A percentile compares a stretch with the other conserved stretches of the same genome.
phyloP scores from a whole-genome alignment of 1,139 yeast species.

The Suhomyces bokatorum region DNA sequence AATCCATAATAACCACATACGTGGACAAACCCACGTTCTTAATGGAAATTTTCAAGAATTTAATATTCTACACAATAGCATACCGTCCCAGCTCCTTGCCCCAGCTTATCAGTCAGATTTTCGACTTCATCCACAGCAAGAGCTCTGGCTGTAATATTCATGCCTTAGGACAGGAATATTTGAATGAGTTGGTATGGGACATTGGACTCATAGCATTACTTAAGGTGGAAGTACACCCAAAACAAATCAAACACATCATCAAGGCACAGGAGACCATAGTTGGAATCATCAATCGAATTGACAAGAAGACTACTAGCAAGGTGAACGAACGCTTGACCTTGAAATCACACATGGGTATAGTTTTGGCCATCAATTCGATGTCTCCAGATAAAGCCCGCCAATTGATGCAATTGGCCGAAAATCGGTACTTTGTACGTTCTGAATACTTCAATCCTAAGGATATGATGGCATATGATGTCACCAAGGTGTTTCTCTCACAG shows the following conservation, averaged over 20 bases:
- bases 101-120: slow-evolving; percentile 18
- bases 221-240: neutral
- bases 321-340: slow-evolving; percentile 24
- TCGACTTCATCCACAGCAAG: slow-evolving; percentile 13
- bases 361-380: slow-evolving; percentile 29
- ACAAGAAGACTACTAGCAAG: slow-evolving; percentile 7
- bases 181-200: slow-evolving; percentile 17
- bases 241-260: slow-evolving; percentile 18
- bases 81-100: slow-evolving; percentile 25
- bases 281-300: slow-evolving; percentile 17
- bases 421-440: slow-evolving; percentile 21
- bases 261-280: slow-evolving; percentile 36
- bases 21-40: slow-evolving; percentile 21
- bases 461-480: slow-evolving; percentile 26
- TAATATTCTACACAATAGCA: slow-evolving; percentile 29
- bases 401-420: slow-evolving; percentile 32
- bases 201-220: slow-evolving; percentile 4
- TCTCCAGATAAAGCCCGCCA: slow-evolving; percentile 29
- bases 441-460: slow-evolving; percentile 19
- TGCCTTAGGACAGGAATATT: slow-evolving; percentile 9
- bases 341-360: slow-evolving; percentile 43
- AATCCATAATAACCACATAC: slow-evolving; percentile 20
- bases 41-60: slow-evolving; percentile 25
- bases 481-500: slow-evolving; percentile 28
- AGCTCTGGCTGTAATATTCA: slow-evolving; percentile 10